Base-by-base conservation (phyloP, 306 rosid species). In the Acmispon strigosus region DNA sequence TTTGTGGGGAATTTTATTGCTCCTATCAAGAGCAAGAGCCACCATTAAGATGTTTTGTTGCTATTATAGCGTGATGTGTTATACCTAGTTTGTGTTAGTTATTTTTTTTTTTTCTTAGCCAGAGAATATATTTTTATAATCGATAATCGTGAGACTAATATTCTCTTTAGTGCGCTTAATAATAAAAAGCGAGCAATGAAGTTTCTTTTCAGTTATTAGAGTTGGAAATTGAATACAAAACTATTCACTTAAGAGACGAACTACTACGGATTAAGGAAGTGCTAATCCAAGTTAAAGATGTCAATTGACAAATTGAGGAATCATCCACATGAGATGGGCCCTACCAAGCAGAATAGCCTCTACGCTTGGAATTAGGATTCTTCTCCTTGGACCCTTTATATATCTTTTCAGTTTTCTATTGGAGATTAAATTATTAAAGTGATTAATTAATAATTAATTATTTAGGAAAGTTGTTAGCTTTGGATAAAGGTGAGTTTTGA, bases 251-350 rank as follows among this genome's bases (percentile, higher is more conserved):
- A 22, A 22, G 3, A 22, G 24, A 22, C 3, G 24, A 22, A 22
- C 2, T 22, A 22, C 24, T 3, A 22, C 3, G 24, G 3, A 1
- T 27, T 27, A 0, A 27, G 34, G 60, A 61, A 29, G 39, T 78
- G 77, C 69, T 77, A 72, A 83, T 86, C 90, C 78, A 20, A 32
- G 74, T 53, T 75, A 72, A 74, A 65, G 48, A 56, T 42, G 8
- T 32, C 8, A 32, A 32, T 32, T 32, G 82, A 83, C 85, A 76
- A 72, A 62, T 39, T 7, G 17, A 36, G 44, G 62, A 55, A 73
- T 58, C 69, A 78, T 55, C 79, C 66, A 15, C 2, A 37, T 74
- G 81, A 15, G 6, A 37, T 74, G 81, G 81, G 66, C 47, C 80
- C 79, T 73, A 70, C 82, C 41, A 8, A 10, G 2, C 32, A 74